A percentile compares a stretch with the other conserved stretches of the same genome.
Evolutionary conservation across 2,329 filamentous ascomycete species (phyloP).

Genomic region (Daldinia sp.): DNA sequence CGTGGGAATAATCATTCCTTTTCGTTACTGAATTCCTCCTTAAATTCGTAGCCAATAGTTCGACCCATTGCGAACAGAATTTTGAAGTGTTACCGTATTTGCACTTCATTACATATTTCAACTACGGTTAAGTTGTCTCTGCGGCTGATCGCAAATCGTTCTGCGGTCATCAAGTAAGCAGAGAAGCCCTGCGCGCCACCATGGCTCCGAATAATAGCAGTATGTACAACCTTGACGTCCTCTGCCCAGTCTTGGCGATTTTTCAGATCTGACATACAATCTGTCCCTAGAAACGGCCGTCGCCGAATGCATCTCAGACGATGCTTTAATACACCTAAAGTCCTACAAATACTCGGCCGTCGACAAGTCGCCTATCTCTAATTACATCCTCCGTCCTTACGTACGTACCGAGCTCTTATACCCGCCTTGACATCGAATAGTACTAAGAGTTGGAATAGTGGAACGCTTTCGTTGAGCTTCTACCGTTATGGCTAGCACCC

Average conservation of each 20-base stretch:
- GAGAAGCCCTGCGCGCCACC: slow-evolving; percentile 29
- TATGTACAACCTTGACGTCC: slow-evolving; percentile 36
- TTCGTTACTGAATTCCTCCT: slow-evolving; percentile 4
- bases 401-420: slow-evolving; percentile 66
- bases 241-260: slow-evolving; percentile 3
- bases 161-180: slow-evolving; percentile 9
- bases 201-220: slow-evolving; percentile 58
- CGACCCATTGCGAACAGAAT: slow-evolving; percentile 14
- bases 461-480: slow-evolving; percentile 92
- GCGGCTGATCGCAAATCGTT: slow-evolving; percentile 19
- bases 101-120: slow-evolving; percentile 20
- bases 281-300: slow-evolving; percentile 63
- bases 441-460: slow-evolving; percentile 70
- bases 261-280: slow-evolving; percentile 30
- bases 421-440: slow-evolving; percentile 25
- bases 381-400: slow-evolving; percentile 94
- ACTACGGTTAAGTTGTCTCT: slow-evolving; percentile 2
- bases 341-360: slow-evolving; percentile 98
- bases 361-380: slow-evolving; percentile 93
- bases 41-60: neutral
- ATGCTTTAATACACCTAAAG: slow-evolving; percentile 90
- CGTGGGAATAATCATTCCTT: slow-evolving; percentile 22
- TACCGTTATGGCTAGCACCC: slow-evolving; percentile 96
- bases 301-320: slow-evolving; percentile 85
- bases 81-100: slow-evolving; percentile 18